Conservation (phyloP, 2,329 filamentous ascomycete genomes). For the Trichoderma semiorbis region DNA sequence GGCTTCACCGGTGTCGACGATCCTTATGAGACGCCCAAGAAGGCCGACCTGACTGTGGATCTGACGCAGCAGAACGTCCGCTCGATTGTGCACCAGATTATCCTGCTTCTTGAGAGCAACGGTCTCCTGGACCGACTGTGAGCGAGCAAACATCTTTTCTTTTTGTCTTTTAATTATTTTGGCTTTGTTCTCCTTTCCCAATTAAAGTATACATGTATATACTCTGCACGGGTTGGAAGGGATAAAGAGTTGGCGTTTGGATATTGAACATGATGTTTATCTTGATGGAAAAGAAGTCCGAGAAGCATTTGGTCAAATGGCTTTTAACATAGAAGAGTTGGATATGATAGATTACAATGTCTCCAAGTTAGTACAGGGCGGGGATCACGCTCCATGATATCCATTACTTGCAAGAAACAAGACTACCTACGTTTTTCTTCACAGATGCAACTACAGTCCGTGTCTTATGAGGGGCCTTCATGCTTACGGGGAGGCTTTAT, state of each 20-base stretch:
- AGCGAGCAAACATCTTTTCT: conserved; percentile 14
- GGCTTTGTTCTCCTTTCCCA: neutral
- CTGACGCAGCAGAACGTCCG: conserved; percentile 81
- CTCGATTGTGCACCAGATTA: conserved; percentile 94
- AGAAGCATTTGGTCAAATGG: neutral
- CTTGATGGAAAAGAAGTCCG: neutral
- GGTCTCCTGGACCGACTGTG: conserved; percentile 76
- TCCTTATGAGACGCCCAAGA: conserved; percentile 82
- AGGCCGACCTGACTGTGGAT: conserved; percentile 83
- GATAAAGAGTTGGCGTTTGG: conserved; percentile 7
- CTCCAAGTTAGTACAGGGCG: neutral
- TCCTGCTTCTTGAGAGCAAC: conserved; percentile 84
- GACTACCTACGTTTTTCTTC: neutral
- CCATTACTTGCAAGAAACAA: neutral
- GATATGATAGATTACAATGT: neutral
- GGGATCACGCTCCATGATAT: neutral
- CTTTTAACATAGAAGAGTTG: neutral
- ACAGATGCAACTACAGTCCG: neutral
- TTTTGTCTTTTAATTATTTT: neutral
- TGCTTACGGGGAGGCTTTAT: neutral
- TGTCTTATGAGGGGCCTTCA: neutral
- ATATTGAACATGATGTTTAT: neutral
- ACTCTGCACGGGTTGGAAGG: neutral
- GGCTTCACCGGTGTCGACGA: conserved; percentile 98
- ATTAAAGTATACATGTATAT: neutral